A percentile compares a stretch with the other conserved stretches of the same genome.
phyloP scores from a whole-genome alignment of 352 stramenopile species.

The Phytophthora lateralis region DNA sequence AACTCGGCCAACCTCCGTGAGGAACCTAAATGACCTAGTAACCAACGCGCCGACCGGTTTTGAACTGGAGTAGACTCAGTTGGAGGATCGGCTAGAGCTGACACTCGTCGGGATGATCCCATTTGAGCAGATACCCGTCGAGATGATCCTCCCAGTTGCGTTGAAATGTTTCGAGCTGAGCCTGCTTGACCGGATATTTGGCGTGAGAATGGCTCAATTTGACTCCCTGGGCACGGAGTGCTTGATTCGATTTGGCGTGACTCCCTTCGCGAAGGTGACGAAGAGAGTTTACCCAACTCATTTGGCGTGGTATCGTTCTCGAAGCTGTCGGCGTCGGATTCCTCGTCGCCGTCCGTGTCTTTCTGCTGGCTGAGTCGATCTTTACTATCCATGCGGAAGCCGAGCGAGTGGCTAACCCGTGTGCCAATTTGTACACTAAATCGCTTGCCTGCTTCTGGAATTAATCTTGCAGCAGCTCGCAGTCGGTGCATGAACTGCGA shows the following conservation, averaged over 20 bases:
- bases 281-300: constrained; percentile 9
- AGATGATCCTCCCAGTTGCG: constrained; percentile 17
- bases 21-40: constrained; percentile 18
- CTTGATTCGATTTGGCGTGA: constrained; percentile 10
- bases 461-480: constrained; percentile 13
- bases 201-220: constrained; percentile 8
- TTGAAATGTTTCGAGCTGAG: constrained; percentile 10
- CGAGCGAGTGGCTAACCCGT: constrained; percentile 19
- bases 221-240: constrained; percentile 5
- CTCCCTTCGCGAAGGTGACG: constrained; percentile 13
- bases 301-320: constrained; percentile 13
- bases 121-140: constrained; percentile 8
- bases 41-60: constrained; percentile 1
- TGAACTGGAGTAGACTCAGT: neutral
- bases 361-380: constrained; percentile 20
- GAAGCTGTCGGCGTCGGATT: constrained; percentile 37
- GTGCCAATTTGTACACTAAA: constrained; percentile 30
- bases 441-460: constrained; percentile 29
- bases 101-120: constrained; percentile 16
- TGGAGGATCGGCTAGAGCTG: constrained; percentile 10
- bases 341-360: constrained; percentile 15
- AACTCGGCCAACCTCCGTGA: constrained; percentile 27
- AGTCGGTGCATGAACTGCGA: constrained; percentile 25
- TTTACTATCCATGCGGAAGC: constrained; percentile 24
- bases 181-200: constrained; percentile 14